Evolutionary conservation across 2,329 filamentous ascomycete genomes (phyloP).

Genomic region (Alternaria sp.): DNA sequence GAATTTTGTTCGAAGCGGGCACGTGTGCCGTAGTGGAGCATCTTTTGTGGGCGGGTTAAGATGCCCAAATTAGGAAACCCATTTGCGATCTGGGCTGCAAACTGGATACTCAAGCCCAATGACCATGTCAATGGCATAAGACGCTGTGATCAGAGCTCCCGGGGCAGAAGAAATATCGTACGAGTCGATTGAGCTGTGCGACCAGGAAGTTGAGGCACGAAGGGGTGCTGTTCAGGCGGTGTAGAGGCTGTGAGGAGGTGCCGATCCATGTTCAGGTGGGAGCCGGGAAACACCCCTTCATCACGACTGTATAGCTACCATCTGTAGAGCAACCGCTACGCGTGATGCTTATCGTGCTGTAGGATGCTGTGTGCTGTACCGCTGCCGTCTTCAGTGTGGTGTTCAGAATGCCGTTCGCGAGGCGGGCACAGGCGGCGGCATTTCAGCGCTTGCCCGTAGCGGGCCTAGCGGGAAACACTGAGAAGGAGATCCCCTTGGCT

Average conservation of each 20-base stretch:
- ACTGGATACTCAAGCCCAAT: neutral
- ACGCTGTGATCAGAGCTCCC: neutral
- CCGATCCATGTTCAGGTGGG: neutral
- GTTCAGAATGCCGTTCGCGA: neutral
- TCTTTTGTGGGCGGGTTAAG: constrained; percentile 16
- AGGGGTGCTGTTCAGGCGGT: neutral
- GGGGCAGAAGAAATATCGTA: neutral
- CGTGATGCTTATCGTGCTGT: neutral
- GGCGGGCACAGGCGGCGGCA: neutral
- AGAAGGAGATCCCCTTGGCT: neutral
- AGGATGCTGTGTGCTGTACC: neutral
- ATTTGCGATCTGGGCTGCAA: constrained; percentile 9
- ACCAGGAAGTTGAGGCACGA: neutral
- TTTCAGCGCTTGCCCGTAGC: neutral
- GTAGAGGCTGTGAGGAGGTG: neutral
- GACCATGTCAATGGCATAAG: neutral
- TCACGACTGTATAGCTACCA: neutral
- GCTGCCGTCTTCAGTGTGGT: neutral
- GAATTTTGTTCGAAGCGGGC: constrained; percentile 4
- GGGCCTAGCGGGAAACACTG: neutral
- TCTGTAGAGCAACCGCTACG: neutral
- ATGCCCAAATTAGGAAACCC: constrained; percentile 16
- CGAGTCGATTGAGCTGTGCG: neutral
- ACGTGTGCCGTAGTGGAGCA: constrained; percentile 13
- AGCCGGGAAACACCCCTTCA: neutral